A percentile compares a stretch with the other conserved stretches of the same genome.
phyloP scores from a whole-genome alignment of 495 filamentous ascomycete genomes.

The Neurospora sp. region DNA sequence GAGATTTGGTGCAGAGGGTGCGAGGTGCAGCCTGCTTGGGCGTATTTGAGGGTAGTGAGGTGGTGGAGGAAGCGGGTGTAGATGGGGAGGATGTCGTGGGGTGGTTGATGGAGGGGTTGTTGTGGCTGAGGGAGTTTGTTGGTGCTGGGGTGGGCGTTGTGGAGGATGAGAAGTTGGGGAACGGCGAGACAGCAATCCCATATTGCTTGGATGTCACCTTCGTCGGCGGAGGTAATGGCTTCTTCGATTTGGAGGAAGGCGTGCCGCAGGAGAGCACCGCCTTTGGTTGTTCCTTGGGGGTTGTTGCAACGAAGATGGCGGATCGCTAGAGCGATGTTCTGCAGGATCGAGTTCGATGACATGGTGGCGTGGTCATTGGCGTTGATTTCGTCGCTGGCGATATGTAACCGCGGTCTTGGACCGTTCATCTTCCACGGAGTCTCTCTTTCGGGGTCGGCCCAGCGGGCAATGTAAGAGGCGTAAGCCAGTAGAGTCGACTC shows the following conservation, averaged over 20 bases:
- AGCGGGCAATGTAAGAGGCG: constrained; percentile 7
- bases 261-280: constrained; percentile 11
- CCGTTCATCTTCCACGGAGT: constrained; percentile 3
- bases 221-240: constrained; percentile 2
- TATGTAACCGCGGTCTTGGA: background rate
- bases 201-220: constrained; percentile 17
- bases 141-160: constrained; percentile 1
- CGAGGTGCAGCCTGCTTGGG: background rate
- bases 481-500: constrained; percentile 4
- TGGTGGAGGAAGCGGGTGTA: constrained; percentile 15
- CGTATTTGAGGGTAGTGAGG: constrained; percentile 9
- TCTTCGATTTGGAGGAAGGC: constrained; percentile 19
- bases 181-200: constrained; percentile 27
- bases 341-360: constrained; percentile 10
- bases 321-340: constrained; percentile 13
- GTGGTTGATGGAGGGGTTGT: background rate
- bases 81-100: constrained; percentile 15
- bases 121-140: background rate
- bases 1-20: constrained; percentile 16
- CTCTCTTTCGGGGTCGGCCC: background rate
- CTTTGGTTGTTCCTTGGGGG: background rate
- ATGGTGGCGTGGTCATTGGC: background rate
- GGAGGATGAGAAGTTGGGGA: constrained; percentile 15
- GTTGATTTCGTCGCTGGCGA: background rate
- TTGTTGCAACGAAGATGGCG: constrained; percentile 6